Conservation (phyloP, 1,284 basidiomycete species). For the Vanrija pseudolonga region DNA sequence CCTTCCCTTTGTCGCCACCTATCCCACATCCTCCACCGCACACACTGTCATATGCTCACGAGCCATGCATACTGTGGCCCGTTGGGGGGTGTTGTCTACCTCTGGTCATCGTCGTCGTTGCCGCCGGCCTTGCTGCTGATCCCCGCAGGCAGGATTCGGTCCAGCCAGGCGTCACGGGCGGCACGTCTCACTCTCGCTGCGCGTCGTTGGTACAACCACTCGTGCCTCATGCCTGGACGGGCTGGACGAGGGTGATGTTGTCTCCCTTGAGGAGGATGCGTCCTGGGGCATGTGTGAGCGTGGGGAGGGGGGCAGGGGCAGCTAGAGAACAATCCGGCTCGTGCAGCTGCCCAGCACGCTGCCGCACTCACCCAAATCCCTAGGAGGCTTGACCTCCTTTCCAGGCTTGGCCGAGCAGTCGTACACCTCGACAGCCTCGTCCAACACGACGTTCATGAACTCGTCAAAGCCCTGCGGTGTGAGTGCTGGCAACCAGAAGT, state of each 20-base stretch:
- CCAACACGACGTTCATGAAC: slow-evolving; percentile 99
- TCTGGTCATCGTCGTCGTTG: background rate
- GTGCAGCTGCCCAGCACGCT: background rate
- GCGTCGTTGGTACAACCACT: background rate
- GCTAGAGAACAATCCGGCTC: too few species aligned
- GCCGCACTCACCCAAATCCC: slow-evolving; percentile 42
- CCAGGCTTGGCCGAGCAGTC: slow-evolving; percentile 80
- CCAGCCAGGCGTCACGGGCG: background rate
- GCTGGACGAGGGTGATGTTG: slow-evolving; percentile 92
- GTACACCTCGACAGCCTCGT: slow-evolving; percentile 90
- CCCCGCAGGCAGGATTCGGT: background rate
- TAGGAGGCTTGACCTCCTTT: slow-evolving; percentile 62
- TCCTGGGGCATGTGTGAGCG: slow-evolving; percentile 55
- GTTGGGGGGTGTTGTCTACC: background rate
- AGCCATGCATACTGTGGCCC: slow-evolving; percentile 1
- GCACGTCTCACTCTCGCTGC: background rate
- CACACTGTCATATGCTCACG: background rate
- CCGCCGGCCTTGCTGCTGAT: background rate
- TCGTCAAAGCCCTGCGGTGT: slow-evolving; percentile 88
- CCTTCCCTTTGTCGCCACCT: too few species aligned
- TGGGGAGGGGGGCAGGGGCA: background rate
- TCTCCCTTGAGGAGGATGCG: slow-evolving; percentile 92
- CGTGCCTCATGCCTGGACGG: slow-evolving; percentile 19
- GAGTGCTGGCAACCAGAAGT: slow-evolving; percentile 6
- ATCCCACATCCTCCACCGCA: too few species aligned